Percentiles rank a stretch among this genome's conserved stretches.
Conservation (phyloP, 352 stramenopile species). For the Phytopythium ostracodes region DNA sequence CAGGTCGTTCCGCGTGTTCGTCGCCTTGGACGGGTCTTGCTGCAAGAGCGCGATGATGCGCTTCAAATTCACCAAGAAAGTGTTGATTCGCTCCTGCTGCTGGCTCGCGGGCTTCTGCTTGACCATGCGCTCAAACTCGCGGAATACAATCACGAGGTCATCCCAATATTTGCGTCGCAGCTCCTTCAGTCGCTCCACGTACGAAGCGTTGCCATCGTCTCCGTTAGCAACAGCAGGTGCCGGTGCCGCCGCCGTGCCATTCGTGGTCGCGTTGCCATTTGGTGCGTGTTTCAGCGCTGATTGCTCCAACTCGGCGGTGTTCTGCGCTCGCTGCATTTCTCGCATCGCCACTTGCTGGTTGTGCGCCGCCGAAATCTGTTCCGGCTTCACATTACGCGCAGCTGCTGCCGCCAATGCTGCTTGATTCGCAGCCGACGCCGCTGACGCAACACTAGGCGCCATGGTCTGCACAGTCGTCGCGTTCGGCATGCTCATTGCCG, state of each 20-base stretch:
- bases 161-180: constrained; percentile 84
- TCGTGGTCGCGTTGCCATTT: constrained; percentile 5
- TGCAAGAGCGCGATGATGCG: constrained; percentile 76
- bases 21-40: constrained; percentile 75
- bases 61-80: constrained; percentile 76
- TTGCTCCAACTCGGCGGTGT: constrained; percentile 45
- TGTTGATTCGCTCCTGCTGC: constrained; percentile 80
- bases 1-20: constrained; percentile 74
- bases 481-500: constrained; percentile 32
- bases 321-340: constrained; percentile 58
- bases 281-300: constrained; percentile 29
- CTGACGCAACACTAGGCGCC: constrained; percentile 15
- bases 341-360: constrained; percentile 62
- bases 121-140: constrained; percentile 84
- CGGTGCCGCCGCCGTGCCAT: constrained; percentile 11
- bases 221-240: constrained; percentile 9
- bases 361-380: constrained; percentile 52
- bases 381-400: constrained; percentile 46
- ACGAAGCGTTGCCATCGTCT: constrained; percentile 31
- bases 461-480: constrained; percentile 35
- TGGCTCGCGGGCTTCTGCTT: constrained; percentile 77
- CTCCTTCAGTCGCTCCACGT: constrained; percentile 68
- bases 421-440: constrained; percentile 20
- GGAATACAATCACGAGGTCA: constrained; percentile 76
- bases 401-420: constrained; percentile 17